Evolutionary conservation across 192 early-diverging fungal species (phyloP), one percentile per base, ranked within the genome.

Genomic region (Umbelopsis isabellina): DNA sequence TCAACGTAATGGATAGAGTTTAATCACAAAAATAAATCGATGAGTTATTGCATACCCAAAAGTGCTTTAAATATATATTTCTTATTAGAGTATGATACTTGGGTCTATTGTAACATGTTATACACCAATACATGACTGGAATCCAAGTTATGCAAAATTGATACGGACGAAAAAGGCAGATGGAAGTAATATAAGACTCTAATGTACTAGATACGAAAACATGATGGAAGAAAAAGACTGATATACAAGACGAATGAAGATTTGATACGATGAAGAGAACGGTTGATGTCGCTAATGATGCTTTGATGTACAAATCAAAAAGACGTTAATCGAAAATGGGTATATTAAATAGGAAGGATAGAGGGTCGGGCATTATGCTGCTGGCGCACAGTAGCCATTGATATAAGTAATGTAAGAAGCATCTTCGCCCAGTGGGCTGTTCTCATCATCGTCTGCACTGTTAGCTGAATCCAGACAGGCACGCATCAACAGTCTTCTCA

Each of bases 341-440:
- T 61, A 61, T 61, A 61, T 61, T 61, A 35, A n/a, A 13, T 16
- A n/a, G 12, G 8, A 51, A 23, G 21, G 50, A 16, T 58, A 61
- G 53, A 33, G 30, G 13, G 13, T 61, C 8, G 55, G 3, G 0
- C 16, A 33, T 52, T 73, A 77, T 49, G 76, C 76, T 66, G 76
- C 76, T 64, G 76, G 76, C 51, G 76, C 75, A 65, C 75, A 66
- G 47, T 76, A 66, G n/a, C 75, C 75, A 65, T 47, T 46, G 44
- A 71, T 67, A 44, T 61, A 76, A 11, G 70, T 71, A 49, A 58
- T 61, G 37, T 47, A 65, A 1, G 33, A 51, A 4, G 72, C 25
- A 12, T 67, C 72, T 41, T 71, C 66, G 10, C 71, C 70, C 2
- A 61, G 25, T 35, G 55, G 55, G 5, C 27, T 35, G 13, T 61